Evolutionary conservation across 257 asterid genomes (phyloP).

Genomic region (Ballota nigra): DNA sequence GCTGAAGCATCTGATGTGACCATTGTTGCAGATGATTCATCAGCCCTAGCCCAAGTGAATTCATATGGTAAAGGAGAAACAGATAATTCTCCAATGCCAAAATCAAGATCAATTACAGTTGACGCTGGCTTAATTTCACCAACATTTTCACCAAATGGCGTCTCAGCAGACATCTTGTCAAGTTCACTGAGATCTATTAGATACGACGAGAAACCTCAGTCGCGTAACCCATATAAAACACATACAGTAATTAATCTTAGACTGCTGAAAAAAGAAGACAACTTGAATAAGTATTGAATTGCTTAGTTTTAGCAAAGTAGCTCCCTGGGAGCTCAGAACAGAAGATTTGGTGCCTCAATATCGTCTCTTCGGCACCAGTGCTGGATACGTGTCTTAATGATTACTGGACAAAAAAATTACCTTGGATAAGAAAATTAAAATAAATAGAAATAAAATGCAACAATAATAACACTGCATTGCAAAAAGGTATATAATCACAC

Average conservation of each 20-base stretch:
- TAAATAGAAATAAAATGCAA: not conserved
- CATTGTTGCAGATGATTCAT: conserved; percentile 31
- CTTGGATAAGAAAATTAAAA: conserved; percentile 8
- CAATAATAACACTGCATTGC: not conserved
- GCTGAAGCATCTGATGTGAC: conserved; percentile 37
- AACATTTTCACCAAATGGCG: conserved; percentile 34
- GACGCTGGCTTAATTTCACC: conserved; percentile 35
- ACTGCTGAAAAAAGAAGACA: not conserved
- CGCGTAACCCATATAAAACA: conserved; percentile 28
- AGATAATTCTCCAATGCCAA: conserved; percentile 33
- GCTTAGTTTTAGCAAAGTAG: conserved; percentile 9
- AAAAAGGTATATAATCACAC: not conserved
- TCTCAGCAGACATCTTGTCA: conserved; percentile 51
- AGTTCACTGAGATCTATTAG: conserved; percentile 24
- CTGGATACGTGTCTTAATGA: not conserved
- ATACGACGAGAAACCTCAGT: conserved; percentile 31
- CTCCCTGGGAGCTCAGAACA: conserved; percentile 9
- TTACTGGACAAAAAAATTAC: conserved; percentile 15
- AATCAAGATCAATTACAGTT: conserved; percentile 36
- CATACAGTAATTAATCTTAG: conserved; percentile 20
- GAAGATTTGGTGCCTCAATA: conserved; percentile 12
- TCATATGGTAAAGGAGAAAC: conserved; percentile 36
- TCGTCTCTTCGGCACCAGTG: not conserved
- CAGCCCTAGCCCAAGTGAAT: conserved; percentile 27
- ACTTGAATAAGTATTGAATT: not conserved